Percentiles rank a stretch among this genome's conserved stretches.
Evolutionary conservation across 495 filamentous ascomycete genomes (phyloP).

Genomic region (Cercophora sp.): DNA sequence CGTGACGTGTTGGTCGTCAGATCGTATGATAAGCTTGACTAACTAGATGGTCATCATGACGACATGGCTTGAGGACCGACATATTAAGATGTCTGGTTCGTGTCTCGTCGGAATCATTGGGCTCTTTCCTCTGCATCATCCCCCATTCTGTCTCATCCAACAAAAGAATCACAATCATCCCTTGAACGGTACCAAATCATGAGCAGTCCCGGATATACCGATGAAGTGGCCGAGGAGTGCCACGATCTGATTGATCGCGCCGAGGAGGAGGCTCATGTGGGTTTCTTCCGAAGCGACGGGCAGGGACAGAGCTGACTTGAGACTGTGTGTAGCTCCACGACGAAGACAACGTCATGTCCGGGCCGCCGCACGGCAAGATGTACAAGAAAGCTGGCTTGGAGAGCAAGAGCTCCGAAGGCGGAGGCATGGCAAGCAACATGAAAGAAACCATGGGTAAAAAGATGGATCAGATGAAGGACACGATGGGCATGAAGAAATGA

Average conservation of each 20-base stretch:
- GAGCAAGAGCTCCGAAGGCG: slow-evolving; percentile 10
- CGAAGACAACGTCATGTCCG: slow-evolving; percentile 9
- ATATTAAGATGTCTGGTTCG: too few species aligned
- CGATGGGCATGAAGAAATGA: slow-evolving; percentile 22
- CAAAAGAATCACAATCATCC: too few species aligned
- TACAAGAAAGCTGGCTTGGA: slow-evolving; percentile 8
- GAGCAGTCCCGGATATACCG: slow-evolving; percentile 24
- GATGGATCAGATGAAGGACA: slow-evolving; percentile 22
- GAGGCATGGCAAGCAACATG: slow-evolving; percentile 11
- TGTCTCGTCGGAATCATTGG: too few species aligned
- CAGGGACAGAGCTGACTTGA: too few species aligned
- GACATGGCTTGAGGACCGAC: too few species aligned
- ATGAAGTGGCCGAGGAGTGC: slow-evolving; percentile 23
- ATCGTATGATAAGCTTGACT: too few species aligned
- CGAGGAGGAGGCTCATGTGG: slow-evolving; percentile 28
- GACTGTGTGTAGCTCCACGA: slow-evolving; percentile 28
- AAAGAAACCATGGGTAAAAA: slow-evolving; percentile 16
- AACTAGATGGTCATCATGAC: too few species aligned
- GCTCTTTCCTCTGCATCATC: too few species aligned
- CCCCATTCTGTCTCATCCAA: too few species aligned
- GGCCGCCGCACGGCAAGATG: slow-evolving; percentile 6
- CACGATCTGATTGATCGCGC: slow-evolving; percentile 29
- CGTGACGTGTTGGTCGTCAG: too few species aligned
- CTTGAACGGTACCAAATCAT: too few species aligned
- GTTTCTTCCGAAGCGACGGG: too few species aligned